These are phyloP conservation scores for Chalciporus pseudorubinellus DNA, from an alignment of 768 basidiomycete genomes.

Conservation along the genomic window DNA sequence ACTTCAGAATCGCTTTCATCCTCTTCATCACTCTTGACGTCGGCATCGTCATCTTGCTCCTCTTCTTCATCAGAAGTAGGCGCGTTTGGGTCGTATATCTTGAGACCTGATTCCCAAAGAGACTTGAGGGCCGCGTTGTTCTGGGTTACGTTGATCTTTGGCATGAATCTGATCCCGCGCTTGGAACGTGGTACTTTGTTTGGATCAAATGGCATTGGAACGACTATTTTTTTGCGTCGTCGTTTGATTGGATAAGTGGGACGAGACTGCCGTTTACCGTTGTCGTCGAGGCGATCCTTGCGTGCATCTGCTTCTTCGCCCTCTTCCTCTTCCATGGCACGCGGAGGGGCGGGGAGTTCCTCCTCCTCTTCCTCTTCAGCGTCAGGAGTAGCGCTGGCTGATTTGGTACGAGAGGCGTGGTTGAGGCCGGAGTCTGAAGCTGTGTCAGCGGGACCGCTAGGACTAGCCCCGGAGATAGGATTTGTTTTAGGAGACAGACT, in stretches of 20 bases:
- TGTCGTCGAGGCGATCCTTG: conserved; percentile 17
- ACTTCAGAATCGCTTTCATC: conserved; percentile 4
- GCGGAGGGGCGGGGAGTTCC: conserved; percentile 44
- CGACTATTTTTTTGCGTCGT: conserved; percentile 10
- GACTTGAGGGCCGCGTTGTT: neutral
- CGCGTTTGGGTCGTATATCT: conserved; percentile 18
- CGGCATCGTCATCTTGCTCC: conserved; percentile 1
- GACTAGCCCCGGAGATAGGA: neutral
- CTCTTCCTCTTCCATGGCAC: conserved; percentile 65
- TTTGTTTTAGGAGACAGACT: conserved; percentile 1
- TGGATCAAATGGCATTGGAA: conserved; percentile 19
- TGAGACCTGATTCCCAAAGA: conserved; percentile 19
- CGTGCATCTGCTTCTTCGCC: conserved; percentile 34
- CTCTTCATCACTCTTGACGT: conserved; percentile 6
- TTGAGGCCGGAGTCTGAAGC: neutral
- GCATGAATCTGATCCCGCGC: neutral
- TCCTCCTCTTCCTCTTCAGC: conserved; percentile 41
- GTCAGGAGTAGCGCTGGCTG: conserved; percentile 24
- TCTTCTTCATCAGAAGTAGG: conserved; percentile 23
- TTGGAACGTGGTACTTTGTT: conserved; percentile 19
- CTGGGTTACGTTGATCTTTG: neutral
- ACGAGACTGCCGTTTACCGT: neutral
- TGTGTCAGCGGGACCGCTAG: conserved; percentile 6
- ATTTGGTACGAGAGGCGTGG: conserved; percentile 5
- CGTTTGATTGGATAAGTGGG: neutral